A percentile compares a stretch with the other conserved stretches of the same genome.
Evolutionary conservation across 2,329 filamentous ascomycete species (phyloP).

Genomic region (Geosmithia putterillii): DNA sequence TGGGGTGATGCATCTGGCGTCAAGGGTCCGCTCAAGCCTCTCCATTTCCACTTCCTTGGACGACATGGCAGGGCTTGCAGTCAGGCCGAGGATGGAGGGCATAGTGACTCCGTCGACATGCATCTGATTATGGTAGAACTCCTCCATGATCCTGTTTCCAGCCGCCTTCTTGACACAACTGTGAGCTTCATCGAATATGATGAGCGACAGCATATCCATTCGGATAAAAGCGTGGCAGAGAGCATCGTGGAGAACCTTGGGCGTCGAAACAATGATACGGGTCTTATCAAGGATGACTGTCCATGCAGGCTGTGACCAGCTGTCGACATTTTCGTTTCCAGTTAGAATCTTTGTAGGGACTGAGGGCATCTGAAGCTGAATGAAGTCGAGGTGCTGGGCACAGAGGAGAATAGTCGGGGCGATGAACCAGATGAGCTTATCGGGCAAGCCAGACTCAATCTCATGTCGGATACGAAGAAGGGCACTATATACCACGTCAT

Average conservation of each 20-base stretch:
- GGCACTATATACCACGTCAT: conserved; percentile 31
- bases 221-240: conserved; percentile 62
- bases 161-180: conserved; percentile 55
- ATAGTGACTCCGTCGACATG: conserved; percentile 18
- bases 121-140: conserved; percentile 50
- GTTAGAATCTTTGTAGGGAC: conserved; percentile 50
- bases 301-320: conserved; percentile 63
- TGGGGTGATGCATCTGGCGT: conserved; percentile 58
- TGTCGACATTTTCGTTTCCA: conserved; percentile 56
- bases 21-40: conserved; percentile 55
- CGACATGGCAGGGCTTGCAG: conserved; percentile 63
- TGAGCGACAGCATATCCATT: conserved; percentile 49
- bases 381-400: conserved; percentile 49
- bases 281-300: conserved; percentile 49
- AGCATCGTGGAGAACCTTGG: conserved; percentile 63
- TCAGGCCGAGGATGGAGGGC: conserved; percentile 66
- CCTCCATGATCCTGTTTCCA: conserved; percentile 58
- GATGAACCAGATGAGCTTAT: conserved; percentile 63
- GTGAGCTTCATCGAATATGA: conserved; percentile 83
- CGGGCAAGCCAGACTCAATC: conserved; percentile 36
- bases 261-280: conserved; percentile 66
- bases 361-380: conserved; percentile 46
- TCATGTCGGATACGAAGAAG: conserved; percentile 55
- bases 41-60: conserved; percentile 42
- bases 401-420: conserved; percentile 58